phyloP scores from a whole-genome alignment of 1,284 basidiomycete species.

The Rhodotorula sp. region DNA sequence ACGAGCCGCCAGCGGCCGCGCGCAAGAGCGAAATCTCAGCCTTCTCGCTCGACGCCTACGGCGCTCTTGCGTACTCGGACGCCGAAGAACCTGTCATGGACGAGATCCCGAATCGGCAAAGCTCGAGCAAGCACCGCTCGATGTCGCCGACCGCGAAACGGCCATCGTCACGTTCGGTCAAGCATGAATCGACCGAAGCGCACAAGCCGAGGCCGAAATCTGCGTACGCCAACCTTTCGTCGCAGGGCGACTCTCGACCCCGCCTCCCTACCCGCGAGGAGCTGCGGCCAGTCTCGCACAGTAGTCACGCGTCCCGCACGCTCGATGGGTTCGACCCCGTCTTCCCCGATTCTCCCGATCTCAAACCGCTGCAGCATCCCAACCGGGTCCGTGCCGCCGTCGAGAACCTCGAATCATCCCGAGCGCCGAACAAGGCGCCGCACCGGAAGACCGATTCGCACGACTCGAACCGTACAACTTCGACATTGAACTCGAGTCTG shows the following conservation, averaged over 20 bases:
- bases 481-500: background rate
- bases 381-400: conserved; percentile 24
- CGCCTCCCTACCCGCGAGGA: background rate
- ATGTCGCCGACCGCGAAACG: background rate
- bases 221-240: background rate
- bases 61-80: conserved; percentile 14
- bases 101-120: background rate
- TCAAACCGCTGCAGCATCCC: conserved; percentile 30
- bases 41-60: conserved; percentile 21
- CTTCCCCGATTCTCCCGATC: conserved; percentile 16
- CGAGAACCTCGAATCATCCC: conserved; percentile 18
- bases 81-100: background rate
- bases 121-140: background rate
- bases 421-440: no score
- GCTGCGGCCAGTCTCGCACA: background rate
- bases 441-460: conserved; percentile 3
- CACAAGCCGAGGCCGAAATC: background rate
- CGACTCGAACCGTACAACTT: background rate
- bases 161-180: background rate
- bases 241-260: background rate
- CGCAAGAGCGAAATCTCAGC: conserved; percentile 12
- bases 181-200: background rate
- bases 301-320: background rate
- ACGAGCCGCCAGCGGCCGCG: conserved; percentile 2
- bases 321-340: conserved; percentile 17